Evolutionary conservation across 2,329 filamentous ascomycete genomes (phyloP), one percentile per base, ranked within the genome.

Genomic region (Aspergillus felis): DNA sequence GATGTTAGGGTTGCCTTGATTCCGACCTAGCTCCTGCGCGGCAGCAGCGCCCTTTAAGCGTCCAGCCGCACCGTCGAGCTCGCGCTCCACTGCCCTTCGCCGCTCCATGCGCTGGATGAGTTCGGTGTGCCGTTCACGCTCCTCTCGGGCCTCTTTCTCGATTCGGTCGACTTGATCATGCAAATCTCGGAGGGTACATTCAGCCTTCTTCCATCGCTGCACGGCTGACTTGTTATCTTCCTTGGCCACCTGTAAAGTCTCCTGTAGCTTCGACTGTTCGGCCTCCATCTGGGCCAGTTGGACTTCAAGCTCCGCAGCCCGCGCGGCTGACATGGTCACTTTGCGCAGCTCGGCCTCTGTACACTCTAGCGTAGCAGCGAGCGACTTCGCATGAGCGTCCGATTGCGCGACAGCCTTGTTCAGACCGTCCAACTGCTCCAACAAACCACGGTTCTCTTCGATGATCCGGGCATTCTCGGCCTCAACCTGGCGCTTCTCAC

Each of bases 141-240:
- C 93, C 66, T 91, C 86, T 47, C 81, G 84, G 1, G 91, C 85
- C 69, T 97, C 93, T 59, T 84, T 84, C 70, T 97, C 93, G 70
- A 99, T 94, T 61, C 84, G 84, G 69, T 96, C 92, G 20, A 97
- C 81, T 74, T 97, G 91, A 59, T 92, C 88, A 69, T 96, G 89
- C 59, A 99, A 82, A 62, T 90, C 85, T 54, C 82, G 81, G 59
- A 97, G 84, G 29, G 87, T 89, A 41, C 86, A 82, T 77, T 97
- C 92, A 0, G 94, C 92, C 67, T 89, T 86, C 76, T 87, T 89
- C 89, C 92, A 97, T 65, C 92, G 83, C 65, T 90, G 85, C 57
- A 93, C 81, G 10, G 93, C 91, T 3, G 88, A 87, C 55, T 87
- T 86, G 65, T 91, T 88, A 65, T 95, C 90, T 59, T 91, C 85